Evolutionary conservation across 345 rosid species (phyloP), one percentile per base, ranked within the genome.

Genomic region (Eucalyptus virginea): DNA sequence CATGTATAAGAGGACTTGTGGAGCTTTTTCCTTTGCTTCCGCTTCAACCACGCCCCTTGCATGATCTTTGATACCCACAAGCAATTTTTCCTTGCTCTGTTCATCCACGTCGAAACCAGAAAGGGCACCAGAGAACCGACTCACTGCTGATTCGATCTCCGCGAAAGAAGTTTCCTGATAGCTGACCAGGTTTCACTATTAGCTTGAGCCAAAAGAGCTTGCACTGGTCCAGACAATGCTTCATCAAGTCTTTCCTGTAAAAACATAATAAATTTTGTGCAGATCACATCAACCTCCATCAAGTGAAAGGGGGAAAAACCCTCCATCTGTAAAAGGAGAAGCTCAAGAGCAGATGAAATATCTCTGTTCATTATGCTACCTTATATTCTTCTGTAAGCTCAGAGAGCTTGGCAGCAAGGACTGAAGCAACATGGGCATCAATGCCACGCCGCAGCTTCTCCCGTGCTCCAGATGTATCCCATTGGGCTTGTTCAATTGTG

Each of bases 11-110:
- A 96, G 86, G 51, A 94, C 98, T 89, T 94, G 92, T 90, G 94
- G 97, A 86, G 99, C 95, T 94, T 96, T 98, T 93, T 94, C 93
- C 93, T 90, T 96, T 56, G 98, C 96, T 94, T 97, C 95, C 49
- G 93, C 91, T 93, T 98, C 95, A 91, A 96, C 99, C 85, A 97
- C 87, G 89, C 96, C 95, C 88, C 90, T 95, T 56, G 98, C 98
- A 92, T 93, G 93, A 89, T 92, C 94, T 91, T 93, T 89, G 50
- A 98, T 90, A 89, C 92, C 89, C 3, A 51, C 48, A 72, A 96
- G 93, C 97, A 96, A 94, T 88, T 94, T 91, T 21, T 91, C 90
- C 90, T 89, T 93, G 18, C 94, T 86, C 88, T 92, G 91, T 87
- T 94, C 91, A 48, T 95, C 98, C 93, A 97, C 90, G 86, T 96